A percentile compares a stretch with the other conserved stretches of the same genome.
Conservation (phyloP, 2,329 filamentous ascomycete genomes). For the Arthrobotrys sphaeroides region DNA sequence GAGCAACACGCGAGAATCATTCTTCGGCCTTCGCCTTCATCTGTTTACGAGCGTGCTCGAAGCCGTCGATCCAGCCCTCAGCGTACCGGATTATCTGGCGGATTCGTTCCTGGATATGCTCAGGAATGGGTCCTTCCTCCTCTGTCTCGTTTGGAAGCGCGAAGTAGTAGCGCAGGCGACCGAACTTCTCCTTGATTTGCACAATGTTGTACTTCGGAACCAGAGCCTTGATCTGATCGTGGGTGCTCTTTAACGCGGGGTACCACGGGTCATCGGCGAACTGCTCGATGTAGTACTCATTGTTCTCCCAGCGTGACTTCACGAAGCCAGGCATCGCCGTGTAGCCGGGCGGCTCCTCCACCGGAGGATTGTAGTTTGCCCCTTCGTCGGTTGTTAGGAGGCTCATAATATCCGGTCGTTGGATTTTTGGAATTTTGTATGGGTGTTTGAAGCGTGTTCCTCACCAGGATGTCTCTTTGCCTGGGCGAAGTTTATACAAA, state of each 20-base stretch:
- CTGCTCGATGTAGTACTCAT: neutral
- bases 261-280: neutral
- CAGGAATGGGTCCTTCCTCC: neutral
- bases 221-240: neutral
- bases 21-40: too few species aligned
- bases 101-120: too few species aligned
- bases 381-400: too few species aligned
- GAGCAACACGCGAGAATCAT: too few species aligned
- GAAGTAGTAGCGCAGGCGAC: neutral
- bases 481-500: too few species aligned
- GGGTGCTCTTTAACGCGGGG: neutral
- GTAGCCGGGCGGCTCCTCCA: neutral
- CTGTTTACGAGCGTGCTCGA: neutral
- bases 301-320: neutral
- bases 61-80: neutral
- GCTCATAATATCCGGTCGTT: too few species aligned
- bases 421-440: too few species aligned
- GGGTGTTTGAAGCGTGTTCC: too few species aligned
- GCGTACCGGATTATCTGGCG: neutral
- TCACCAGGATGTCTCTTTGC: too few species aligned
- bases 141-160: neutral
- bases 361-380: neutral
- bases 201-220: neutral
- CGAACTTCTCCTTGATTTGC: neutral
- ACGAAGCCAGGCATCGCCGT: neutral